These are phyloP conservation scores for Nakataea oryzae DNA, from an alignment of 2,329 filamentous ascomycete genomes.

Conservation along the genomic window DNA sequence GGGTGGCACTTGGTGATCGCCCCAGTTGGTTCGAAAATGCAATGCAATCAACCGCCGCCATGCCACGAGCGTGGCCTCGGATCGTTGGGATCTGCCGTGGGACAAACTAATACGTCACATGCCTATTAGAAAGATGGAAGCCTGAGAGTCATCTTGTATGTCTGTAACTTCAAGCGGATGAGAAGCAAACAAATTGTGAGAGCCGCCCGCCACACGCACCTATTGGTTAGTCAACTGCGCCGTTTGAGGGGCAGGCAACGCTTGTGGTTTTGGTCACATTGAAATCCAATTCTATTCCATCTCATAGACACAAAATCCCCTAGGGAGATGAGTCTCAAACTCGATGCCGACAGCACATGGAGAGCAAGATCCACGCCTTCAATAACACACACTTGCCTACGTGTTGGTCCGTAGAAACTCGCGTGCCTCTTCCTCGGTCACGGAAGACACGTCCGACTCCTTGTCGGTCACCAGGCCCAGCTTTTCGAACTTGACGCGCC, in stretches of 20 bases:
- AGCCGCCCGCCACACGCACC: not conserved
- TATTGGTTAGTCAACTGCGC: not conserved
- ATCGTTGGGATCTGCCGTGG: too few relatives aligned
- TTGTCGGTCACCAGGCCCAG: slow-evolving; percentile 64
- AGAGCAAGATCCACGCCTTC: not conserved
- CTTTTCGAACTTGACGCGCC: slow-evolving; percentile 51
- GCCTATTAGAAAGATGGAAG: too few relatives aligned
- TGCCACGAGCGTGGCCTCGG: too few relatives aligned
- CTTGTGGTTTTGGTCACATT: not conserved
- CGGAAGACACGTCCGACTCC: slow-evolving; percentile 51
- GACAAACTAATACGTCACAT: not conserved
- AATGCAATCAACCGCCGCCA: too few relatives aligned
- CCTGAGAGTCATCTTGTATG: not conserved
- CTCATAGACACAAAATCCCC: not conserved
- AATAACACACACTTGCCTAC: not conserved
- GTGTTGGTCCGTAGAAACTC: slow-evolving; percentile 20
- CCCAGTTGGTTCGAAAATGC: too few relatives aligned
- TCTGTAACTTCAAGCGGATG: not conserved
- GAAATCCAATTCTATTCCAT: not conserved
- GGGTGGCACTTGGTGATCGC: too few relatives aligned
- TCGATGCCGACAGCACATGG: not conserved
- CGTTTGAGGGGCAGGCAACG: not conserved
- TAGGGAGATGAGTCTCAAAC: not conserved
- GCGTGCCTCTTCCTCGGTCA: slow-evolving; percentile 61
- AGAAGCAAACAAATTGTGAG: not conserved